Evolutionary conservation across 805 yeast genomes (phyloP), one percentile per base, ranked within the genome.

Genomic region (Yamadazyma paraphyllophila): DNA sequence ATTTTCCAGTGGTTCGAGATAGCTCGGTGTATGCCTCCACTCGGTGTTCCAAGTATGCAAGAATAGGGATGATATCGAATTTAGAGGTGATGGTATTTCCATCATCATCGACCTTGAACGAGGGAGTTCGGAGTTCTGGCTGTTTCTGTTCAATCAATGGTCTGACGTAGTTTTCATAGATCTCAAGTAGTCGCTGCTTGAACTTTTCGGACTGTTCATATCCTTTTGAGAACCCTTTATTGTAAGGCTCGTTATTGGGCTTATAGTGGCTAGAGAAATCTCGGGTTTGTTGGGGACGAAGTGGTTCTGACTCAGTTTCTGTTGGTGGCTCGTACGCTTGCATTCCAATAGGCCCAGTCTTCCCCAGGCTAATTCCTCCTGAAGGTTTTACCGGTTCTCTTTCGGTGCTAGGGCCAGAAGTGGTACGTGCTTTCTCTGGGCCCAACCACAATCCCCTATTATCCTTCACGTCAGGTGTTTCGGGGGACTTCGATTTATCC

Each of bases 211-310:
- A 59, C 49, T 59, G 65, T 27, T 61, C 49, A 3, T 64, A 46
- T 0, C 76, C 77, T 36, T 53, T 59, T 7, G 55, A 60, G 43
- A 55, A 70, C 5, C 77, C 77, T 36, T 53, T 55, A 20, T 66
- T 65, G 44, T 60, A 71, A 0, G 75, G 62, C n/a, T 56, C 64
- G 38, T 57, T 47, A 20, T 13, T 9, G 25, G 20, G n/a, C 12
- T 9, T 12, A 11, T 17, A n/a, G 16, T 39, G 11, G 14, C 20
- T n/a, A 26, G 32, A 3, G 13, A 20, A 25, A 11, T 33, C 13
- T 4, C 16, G 32, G 14, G 33, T 10, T 2, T 20, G 3, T 6
- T 14, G 27, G 10, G 20, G 11, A 17, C 7, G 9, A n/a, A 35
- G 39, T 8, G 3, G 17, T 2, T 34, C 26, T 4, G 39, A 27